Base-by-base conservation (phyloP, 768 basidiomycete species). In the Mycena sanguinolenta region DNA sequence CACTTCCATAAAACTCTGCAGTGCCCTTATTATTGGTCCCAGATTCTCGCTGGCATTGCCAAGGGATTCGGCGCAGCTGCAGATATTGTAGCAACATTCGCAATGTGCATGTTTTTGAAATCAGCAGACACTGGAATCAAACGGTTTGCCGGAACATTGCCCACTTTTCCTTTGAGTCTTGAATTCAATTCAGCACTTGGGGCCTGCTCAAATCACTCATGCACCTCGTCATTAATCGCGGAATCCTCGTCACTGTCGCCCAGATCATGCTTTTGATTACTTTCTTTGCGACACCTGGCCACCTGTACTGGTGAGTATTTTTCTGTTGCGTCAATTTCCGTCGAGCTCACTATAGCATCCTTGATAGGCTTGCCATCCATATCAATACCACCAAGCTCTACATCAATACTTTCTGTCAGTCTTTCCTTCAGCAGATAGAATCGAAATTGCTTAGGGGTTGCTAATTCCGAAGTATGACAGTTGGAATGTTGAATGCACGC, bases 331-430 rank as follows among this genome's bases (percentile, higher is more conserved):
- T n/a, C n/a, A n/a, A 23, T 17, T 12, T 17, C 30, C 4, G 10
- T 9, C 17, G 32, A 34, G 19, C 32, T 55, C 55, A 38, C 12
- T 4, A 4, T 23, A 12, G 5, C 3, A 21, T 36, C 8, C 54
- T n/a, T n/a, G 21, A 28, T 59, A 86, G 85, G 86, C 75, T 87
- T 54, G 83, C 85, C 0, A 81, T 87, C 67, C 85, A 87, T 65
- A 78, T 86, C 66, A 85, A 85, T 63, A 83, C 86, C 12, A 86
- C 85, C 6, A 85, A 84, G 53, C 77, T 87, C 10, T 87, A 87
- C 69, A 85, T 83, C 21, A 86, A 86, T 67, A 85, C 85, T 1
- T 86, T 86, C 75, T 86, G 86, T 86, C 63, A 79, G 86, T 89
- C 17, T 62, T 59, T 36, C 21, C 21, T 50, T 13, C 30, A 30